Evolutionary conservation across 1,284 basidiomycete species (phyloP).

Genomic region (Moniliella sp.): DNA sequence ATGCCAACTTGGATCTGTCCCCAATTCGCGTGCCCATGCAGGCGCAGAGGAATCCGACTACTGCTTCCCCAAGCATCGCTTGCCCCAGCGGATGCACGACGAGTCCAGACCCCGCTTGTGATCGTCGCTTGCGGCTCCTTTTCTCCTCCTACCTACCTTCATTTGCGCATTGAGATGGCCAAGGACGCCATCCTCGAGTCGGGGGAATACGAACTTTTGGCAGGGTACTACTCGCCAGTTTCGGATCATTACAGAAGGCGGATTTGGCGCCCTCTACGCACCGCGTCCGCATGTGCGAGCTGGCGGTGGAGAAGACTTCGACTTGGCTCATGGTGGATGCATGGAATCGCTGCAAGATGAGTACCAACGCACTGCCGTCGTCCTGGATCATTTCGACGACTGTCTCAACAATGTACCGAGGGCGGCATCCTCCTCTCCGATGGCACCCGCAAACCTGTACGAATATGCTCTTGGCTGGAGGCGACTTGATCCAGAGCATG

Average conservation of each 20-base stretch:
- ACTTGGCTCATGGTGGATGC: conserved; percentile 61
- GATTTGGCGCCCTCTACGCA: conserved; percentile 29
- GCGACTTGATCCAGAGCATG: conserved; percentile 91
- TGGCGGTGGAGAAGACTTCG: conserved; percentile 31
- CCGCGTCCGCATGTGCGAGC: conserved; percentile 33
- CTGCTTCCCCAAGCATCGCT: conserved; percentile 22
- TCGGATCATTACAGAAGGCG: conserved; percentile 32
- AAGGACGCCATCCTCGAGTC: conserved; percentile 79
- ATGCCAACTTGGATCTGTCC: conserved; percentile 19
- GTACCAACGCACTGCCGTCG: conserved; percentile 83
- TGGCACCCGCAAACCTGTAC: conserved; percentile 25
- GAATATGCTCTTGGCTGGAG: conserved; percentile 87
- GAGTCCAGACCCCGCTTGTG: conserved; percentile 27
- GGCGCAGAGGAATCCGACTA: too few species aligned
- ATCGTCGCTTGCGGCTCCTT: conserved; percentile 41
- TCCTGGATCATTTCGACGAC: conserved; percentile 82
- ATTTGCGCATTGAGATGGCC: conserved; percentile 75
- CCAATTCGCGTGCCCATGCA: too few species aligned
- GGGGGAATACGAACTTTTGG: conserved; percentile 75
- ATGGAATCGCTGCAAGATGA: conserved; percentile 72
- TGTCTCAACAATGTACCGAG: conserved; percentile 50
- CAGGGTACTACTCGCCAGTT: conserved; percentile 79
- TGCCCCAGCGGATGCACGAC: conserved; percentile 27
- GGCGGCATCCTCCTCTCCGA: conserved; percentile 23
- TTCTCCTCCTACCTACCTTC: conserved; percentile 42